Evolutionary conservation across 2,329 filamentous ascomycete species (phyloP).

Genomic region (Colletotrichum tropicicola): DNA sequence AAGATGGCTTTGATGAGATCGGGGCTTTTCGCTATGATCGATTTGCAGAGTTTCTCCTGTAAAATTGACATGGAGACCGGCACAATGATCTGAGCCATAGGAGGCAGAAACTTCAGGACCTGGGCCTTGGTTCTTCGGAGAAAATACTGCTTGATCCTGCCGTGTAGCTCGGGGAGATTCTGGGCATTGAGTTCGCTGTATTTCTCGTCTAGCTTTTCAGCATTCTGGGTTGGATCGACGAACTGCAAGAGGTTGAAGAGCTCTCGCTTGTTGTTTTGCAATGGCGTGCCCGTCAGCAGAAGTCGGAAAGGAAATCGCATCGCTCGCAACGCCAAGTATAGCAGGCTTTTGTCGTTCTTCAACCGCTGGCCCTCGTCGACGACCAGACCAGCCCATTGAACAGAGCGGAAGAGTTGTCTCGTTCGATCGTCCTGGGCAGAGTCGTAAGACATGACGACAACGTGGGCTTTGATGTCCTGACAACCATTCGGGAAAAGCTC

Average conservation of each 20-base stretch:
- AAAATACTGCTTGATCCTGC: slow-evolving; percentile 79
- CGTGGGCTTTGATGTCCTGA: slow-evolving; percentile 81
- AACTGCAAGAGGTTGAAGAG: slow-evolving; percentile 98
- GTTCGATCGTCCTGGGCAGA: slow-evolving; percentile 80
- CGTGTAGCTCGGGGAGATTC: slow-evolving; percentile 82
- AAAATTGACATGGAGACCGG: slow-evolving; percentile 95
- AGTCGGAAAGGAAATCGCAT: slow-evolving; percentile 86
- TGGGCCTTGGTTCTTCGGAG: slow-evolving; percentile 85
- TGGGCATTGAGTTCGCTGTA: slow-evolving; percentile 84
- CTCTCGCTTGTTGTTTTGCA: slow-evolving; percentile 96
- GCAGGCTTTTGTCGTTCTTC: slow-evolving; percentile 88
- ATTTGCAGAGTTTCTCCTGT: slow-evolving; percentile 94
- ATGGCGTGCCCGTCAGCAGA: slow-evolving; percentile 87
- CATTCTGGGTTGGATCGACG: slow-evolving; percentile 76
- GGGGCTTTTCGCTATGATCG: slow-evolving; percentile 90
- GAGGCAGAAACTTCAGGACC: slow-evolving; percentile 89
- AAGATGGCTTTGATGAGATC: slow-evolving; percentile 90
- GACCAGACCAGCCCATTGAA: slow-evolving; percentile 88
- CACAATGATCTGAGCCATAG: slow-evolving; percentile 94
- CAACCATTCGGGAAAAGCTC: slow-evolving; percentile 80
- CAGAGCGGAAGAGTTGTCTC: slow-evolving; percentile 69
- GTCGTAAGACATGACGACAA: slow-evolving; percentile 96
- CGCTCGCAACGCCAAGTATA: slow-evolving; percentile 78
- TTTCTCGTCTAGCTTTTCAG: slow-evolving; percentile 76
- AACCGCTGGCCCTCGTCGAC: slow-evolving; percentile 96